A percentile compares a stretch with the other conserved stretches of the same genome.
phyloP scores from a whole-genome alignment of 2,329 filamentous ascomycete species.

The Atkinsonella hypoxylon region DNA sequence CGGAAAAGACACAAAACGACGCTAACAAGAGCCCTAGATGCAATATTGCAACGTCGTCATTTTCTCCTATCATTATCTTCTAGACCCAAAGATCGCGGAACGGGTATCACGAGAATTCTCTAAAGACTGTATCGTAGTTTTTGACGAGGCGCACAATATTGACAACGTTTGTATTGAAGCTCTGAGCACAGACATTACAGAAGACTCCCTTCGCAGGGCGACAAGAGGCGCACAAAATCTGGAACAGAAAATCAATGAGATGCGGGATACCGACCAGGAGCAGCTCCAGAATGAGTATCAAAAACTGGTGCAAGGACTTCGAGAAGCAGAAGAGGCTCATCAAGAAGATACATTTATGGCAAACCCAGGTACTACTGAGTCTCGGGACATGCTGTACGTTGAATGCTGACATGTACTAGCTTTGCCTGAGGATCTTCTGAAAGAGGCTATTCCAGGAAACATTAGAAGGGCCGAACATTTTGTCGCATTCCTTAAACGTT shows the following conservation, averaged over 20 bases:
- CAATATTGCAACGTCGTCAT: conserved; percentile 99
- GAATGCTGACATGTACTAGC: conserved; percentile 31
- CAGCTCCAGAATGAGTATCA: conserved; percentile 93
- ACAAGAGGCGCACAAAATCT: conserved; percentile 83
- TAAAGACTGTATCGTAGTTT: conserved; percentile 96
- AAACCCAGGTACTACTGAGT: conserved; percentile 49
- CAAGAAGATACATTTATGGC: conserved; percentile 96
- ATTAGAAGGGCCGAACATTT: conserved; percentile 95
- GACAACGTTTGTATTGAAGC: conserved; percentile 99
- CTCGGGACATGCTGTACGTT: not conserved
- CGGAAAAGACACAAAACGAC: conserved; percentile 4
- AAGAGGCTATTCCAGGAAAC: conserved; percentile 92
- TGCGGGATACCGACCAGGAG: conserved; percentile 90
- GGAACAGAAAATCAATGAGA: conserved; percentile 80
- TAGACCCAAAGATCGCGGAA: conserved; percentile 97
- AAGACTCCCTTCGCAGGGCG: conserved; percentile 85
- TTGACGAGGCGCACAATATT: conserved; percentile 98
- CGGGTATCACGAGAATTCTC: conserved; percentile 89
- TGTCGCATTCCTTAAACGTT: conserved; percentile 84
- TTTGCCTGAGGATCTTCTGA: conserved; percentile 83
- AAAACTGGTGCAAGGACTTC: conserved; percentile 84
- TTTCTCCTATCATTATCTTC: conserved; percentile 96
- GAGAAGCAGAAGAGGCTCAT: conserved; percentile 77
- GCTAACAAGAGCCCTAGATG: conserved; percentile 47
- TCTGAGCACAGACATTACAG: conserved; percentile 89